Evolutionary conservation across 106 monocot genomes (phyloP), one percentile per base, ranked within the genome.

Genomic region (Dendrobium nobile): DNA sequence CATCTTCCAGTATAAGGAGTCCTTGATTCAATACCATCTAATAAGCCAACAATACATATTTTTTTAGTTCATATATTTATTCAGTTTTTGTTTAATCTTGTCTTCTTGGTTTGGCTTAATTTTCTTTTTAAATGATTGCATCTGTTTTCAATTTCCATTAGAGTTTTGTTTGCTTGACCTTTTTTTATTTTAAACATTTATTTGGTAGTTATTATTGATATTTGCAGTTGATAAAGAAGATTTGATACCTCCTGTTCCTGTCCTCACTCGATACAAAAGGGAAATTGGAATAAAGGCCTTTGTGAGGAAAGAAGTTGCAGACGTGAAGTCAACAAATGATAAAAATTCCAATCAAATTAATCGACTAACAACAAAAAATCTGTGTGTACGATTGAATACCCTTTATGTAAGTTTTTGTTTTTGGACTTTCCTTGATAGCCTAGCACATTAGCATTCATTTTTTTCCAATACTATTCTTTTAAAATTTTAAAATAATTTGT

Each of bases 341-440:
- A 92, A 81, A 73, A 88, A 82, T 77, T 94, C 90, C 77, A 89
- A 85, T 84, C 86, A 89, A 76, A 97, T 97, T 77, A 92, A 87
- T 78, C 82, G 83, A 44, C 92, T 93, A 61, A 85, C 92, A 20
- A 89, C 86, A 48, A 54, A 82, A 42, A 90, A 78, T 74, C 92
- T 97, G n/a, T 97, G 96, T 78, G 94, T 97, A 20, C 88, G 89
- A 77, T 64, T 97, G 56, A 97, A 97, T 65, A 94, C 94, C 54
- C 84, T 97, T 79, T 86, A 94, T 88, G 96, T 97, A 82, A 92
- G 96, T 87, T 83, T 67, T 43, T n/a, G n/a, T 41, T 74, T 81
- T 77, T 73, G 7, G 75, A 79, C 9, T 64, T 70, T 33, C 0
- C 4, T 7, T 26, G 37, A 2, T 24, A 77, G 33, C 33, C 15